Evolutionary conservation across 352 stramenopile genomes (phyloP).

Genomic region (Pythium apleroticum): DNA sequence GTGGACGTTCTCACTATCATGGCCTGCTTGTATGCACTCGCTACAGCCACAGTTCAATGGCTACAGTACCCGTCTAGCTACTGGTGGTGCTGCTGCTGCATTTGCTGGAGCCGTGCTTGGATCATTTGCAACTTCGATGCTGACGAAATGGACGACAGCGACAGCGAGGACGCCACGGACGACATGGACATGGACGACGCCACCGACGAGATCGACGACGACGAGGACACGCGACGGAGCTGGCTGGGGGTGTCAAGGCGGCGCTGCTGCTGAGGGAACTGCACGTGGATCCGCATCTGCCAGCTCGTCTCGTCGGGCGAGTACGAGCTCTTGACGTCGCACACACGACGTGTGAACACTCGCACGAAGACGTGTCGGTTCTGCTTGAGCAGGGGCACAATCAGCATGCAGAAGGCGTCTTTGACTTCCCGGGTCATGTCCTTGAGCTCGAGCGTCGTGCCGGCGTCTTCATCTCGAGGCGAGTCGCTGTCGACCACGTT

Average conservation of each 20-base stretch:
- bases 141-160: conserved; percentile 28
- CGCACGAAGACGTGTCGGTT: conserved; percentile 49
- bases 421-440: conserved; percentile 71
- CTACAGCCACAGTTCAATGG: too few relatives aligned
- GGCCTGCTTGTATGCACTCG: too few relatives aligned
- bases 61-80: too few relatives aligned
- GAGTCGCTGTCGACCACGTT: conserved; percentile 11
- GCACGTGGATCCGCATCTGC: conserved; percentile 68
- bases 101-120: conserved; percentile 52
- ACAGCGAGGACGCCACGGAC: conserved; percentile 20
- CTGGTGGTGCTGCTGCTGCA: conserved; percentile 35
- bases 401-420: conserved; percentile 65
- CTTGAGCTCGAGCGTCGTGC: conserved; percentile 46
- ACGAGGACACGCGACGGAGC: conserved; percentile 10
- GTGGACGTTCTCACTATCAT: too few relatives aligned
- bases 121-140: conserved; percentile 60
- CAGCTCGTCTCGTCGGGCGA: conserved; percentile 31
- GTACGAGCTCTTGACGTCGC: conserved; percentile 21
- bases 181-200: conserved; percentile 10
- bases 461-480: conserved; percentile 12
- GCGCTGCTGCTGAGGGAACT: conserved; percentile 15
- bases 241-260: neutral
- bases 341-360: conserved; percentile 47
- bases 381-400: conserved; percentile 65
- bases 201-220: conserved; percentile 24